Percentiles rank a stretch among this genome's conserved stretches.
These are phyloP conservation scores for Ceratobasidium sp. DNA, from an alignment of 1,284 basidiomycete species.

Conservation along the genomic window DNA sequence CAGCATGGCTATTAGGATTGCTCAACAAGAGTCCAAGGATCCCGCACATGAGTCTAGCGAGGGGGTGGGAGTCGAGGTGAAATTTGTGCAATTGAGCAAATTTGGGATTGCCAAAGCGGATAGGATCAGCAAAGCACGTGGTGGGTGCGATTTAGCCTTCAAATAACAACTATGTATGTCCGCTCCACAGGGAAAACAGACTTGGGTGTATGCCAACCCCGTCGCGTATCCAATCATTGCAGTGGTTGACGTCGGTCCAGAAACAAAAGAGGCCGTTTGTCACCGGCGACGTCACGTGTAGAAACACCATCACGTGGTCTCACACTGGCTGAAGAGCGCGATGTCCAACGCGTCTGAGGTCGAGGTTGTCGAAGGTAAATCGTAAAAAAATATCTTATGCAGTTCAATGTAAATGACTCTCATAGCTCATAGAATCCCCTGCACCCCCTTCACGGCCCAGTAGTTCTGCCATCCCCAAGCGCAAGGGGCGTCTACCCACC, in stretches of 20 bases:
- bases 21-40: constrained; percentile 87
- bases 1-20: constrained; percentile 79
- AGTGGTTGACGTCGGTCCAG: neutral
- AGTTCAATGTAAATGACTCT: neutral
- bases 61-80: constrained; percentile 22
- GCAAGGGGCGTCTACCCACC: constrained; percentile 18
- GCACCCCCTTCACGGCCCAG: constrained; percentile 16
- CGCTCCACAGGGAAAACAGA: neutral
- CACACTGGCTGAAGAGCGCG: constrained; percentile 7
- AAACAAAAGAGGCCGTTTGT: neutral
- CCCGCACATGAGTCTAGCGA: constrained; percentile 71
- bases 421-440: constrained; percentile 17
- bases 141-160: neutral
- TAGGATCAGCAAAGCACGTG: constrained; percentile 35
- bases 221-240: neutral
- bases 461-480: constrained; percentile 35
- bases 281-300: constrained; percentile 24
- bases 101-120: constrained; percentile 22
- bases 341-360: constrained; percentile 41
- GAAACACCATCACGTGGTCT: constrained; percentile 9
- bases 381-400: too few relatives aligned
- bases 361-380: constrained; percentile 41
- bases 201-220: neutral
- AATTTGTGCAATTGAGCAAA: constrained; percentile 38
- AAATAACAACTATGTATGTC: neutral